Percentiles rank a stretch among this genome's conserved stretches.
Conservation (phyloP, 169 alveolate genomes). For the Plasmodium vivax region DNA sequence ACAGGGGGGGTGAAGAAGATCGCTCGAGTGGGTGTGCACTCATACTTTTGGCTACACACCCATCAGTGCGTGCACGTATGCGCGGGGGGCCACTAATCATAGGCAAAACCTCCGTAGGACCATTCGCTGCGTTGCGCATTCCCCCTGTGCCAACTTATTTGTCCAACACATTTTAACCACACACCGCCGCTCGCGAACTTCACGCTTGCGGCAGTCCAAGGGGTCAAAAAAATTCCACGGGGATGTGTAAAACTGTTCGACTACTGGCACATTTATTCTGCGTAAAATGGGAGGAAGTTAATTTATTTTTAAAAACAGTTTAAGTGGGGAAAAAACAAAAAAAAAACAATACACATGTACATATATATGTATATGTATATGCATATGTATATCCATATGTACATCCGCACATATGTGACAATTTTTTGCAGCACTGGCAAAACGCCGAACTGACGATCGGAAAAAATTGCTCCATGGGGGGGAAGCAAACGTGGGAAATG, state of each 20-base stretch:
- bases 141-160: background rate
- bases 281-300: background rate
- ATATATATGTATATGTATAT: background rate
- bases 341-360: background rate
- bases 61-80: background rate
- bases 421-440: slow-evolving; percentile 12
- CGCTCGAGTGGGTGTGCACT: background rate
- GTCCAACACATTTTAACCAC: background rate
- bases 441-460: background rate
- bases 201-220: background rate
- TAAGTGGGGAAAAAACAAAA: background rate
- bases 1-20: background rate
- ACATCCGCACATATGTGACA: background rate
- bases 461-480: background rate
- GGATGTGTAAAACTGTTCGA: background rate
- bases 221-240: background rate
- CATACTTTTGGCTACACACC: background rate
- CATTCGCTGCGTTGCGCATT: background rate
- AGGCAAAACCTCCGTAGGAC: background rate
- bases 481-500: background rate
- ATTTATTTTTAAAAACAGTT: background rate
- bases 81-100: background rate
- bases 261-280: background rate
- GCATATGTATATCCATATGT: background rate
- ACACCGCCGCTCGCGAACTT: background rate